Evolutionary conservation across 768 basidiomycete genomes (phyloP).

Genomic region (Rossbeevera mucosa): DNA sequence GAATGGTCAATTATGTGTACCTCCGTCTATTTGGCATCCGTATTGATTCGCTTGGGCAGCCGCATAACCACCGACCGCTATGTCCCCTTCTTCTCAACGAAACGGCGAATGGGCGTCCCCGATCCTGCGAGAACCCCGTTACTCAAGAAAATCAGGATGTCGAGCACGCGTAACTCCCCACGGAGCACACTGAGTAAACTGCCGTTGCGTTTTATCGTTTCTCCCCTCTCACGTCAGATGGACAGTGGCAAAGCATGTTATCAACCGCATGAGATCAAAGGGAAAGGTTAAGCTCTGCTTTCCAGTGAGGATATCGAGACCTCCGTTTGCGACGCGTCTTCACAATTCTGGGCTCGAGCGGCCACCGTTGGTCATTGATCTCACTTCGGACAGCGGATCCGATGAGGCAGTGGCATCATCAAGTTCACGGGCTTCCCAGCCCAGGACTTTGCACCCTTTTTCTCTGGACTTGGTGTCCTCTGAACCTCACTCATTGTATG

Average conservation of each 20-base stretch:
- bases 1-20: conserved; percentile 17
- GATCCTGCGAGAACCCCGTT: conserved; percentile 5
- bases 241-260: conserved; percentile 26
- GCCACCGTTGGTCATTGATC: conserved; percentile 17
- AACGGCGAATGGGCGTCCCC: conserved; percentile 7
- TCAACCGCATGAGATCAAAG: conserved; percentile 25
- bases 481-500: background rate
- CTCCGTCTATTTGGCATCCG: background rate
- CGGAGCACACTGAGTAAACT: conserved; percentile 21
- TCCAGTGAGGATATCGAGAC: conserved; percentile 13
- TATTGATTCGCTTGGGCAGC: conserved; percentile 14
- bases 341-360: conserved; percentile 7
- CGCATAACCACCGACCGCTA: conserved; percentile 2
- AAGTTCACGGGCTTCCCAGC: background rate
- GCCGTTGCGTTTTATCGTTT: background rate
- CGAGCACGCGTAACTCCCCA: conserved; percentile 13
- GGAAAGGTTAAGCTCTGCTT: conserved; percentile 22
- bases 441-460: background rate
- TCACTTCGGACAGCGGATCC: conserved; percentile 12
- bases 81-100: conserved; percentile 7
- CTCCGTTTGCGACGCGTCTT: conserved; percentile 16
- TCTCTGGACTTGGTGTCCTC: background rate
- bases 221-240: conserved; percentile 3
- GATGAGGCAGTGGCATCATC: background rate
- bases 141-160: conserved; percentile 21